Evolutionary conservation across 2,329 filamentous ascomycete genomes (phyloP).

Genomic region (Chrysoporthe cubensis): DNA sequence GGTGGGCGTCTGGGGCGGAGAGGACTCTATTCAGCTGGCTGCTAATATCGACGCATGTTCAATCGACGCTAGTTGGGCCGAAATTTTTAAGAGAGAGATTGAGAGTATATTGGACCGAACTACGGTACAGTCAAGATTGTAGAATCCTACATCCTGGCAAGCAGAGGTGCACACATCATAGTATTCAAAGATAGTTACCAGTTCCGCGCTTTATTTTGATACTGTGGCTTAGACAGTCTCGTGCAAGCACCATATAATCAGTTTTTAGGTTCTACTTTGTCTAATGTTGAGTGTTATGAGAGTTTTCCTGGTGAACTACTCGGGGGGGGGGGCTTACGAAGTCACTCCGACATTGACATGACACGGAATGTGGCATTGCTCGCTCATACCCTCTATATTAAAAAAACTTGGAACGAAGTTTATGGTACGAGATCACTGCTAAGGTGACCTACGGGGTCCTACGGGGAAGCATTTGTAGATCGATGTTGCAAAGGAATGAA

Average conservation of each 20-base stretch:
- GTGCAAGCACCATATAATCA: too few species aligned
- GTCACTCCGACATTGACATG: constrained; percentile 16
- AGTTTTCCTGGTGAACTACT: not conserved
- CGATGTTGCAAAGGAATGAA: not conserved
- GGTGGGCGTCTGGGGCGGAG: constrained; percentile 21
- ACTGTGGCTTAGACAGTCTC: too few species aligned
- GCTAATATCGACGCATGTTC: constrained; percentile 25
- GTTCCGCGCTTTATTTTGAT: too few species aligned
- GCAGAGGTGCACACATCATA: too few species aligned
- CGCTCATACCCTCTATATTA: constrained; percentile 10
- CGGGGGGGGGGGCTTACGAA: constrained; percentile 5
- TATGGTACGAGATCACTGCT: too few species aligned
- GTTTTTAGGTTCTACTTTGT: too few species aligned
- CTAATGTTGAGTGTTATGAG: too few species aligned
- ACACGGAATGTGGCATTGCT: constrained; percentile 4
- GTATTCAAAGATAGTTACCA: too few species aligned
- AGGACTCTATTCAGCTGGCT: constrained; percentile 13
- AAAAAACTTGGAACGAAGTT: too few species aligned
- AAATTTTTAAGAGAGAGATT: constrained; percentile 16
- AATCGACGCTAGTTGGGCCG: constrained; percentile 23
- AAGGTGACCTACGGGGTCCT: not conserved
- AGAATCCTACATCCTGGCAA: too few species aligned
- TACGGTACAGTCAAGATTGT: constrained; percentile 14
- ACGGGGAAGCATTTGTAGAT: too few species aligned
- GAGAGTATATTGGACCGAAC: constrained; percentile 11